Conservation (phyloP, 2,329 filamentous ascomycete species). For the Chaetomium globosum region DNA sequence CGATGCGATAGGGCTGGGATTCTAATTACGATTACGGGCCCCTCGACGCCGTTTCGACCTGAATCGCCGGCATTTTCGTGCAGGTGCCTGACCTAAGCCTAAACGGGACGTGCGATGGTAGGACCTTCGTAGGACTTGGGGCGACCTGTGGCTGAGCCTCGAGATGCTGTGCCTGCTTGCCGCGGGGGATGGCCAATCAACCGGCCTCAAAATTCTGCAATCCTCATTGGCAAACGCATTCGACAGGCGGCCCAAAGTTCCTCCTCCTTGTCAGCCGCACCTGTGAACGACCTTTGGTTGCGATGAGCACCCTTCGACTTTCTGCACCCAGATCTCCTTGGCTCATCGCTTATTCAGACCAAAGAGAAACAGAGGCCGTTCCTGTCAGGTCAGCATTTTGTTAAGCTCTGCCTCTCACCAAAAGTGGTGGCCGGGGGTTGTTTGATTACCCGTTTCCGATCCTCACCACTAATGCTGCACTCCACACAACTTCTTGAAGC, state of each 20-base stretch:
- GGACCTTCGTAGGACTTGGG: constrained; percentile 35
- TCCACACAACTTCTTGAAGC: neutral
- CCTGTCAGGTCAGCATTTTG: neutral
- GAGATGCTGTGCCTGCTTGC: constrained; percentile 26
- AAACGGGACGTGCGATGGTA: constrained; percentile 25
- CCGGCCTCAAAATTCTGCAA: neutral
- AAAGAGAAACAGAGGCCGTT: neutral
- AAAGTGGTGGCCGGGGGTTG: neutral
- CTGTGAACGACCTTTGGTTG: neutral
- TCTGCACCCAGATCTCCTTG: neutral
- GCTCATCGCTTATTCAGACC: constrained; percentile 12
- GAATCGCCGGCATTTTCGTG: constrained; percentile 16
- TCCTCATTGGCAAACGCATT: constrained; percentile 14
- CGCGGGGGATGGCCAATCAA: constrained; percentile 25
- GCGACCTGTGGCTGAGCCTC: constrained; percentile 28
- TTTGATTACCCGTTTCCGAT: constrained; percentile 14
- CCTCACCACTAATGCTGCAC: neutral
- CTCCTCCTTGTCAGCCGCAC: constrained; percentile 25
- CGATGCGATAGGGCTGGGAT: neutral
- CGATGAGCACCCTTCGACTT: neutral
- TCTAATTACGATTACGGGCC: neutral
- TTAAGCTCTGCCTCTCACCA: neutral
- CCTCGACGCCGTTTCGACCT: constrained; percentile 11
- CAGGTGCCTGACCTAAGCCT: constrained; percentile 33
- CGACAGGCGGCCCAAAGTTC: constrained; percentile 9